Base-by-base conservation (phyloP, 176 grass and related monocot genomes). In the Oryza australiensis region DNA sequence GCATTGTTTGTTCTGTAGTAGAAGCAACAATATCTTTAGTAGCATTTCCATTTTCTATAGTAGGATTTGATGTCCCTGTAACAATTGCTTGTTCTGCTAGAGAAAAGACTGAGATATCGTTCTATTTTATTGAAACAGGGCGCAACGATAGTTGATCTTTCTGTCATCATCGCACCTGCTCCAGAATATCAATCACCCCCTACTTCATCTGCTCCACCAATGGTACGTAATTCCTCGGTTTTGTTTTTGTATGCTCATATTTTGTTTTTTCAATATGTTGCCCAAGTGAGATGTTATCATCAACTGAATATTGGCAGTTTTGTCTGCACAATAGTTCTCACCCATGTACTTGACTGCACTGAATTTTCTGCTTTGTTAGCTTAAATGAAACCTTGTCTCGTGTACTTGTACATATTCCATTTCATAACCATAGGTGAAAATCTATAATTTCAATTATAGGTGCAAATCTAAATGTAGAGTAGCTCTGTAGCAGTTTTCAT, bases 91-190 rank as follows among this genome's bases (percentile, higher is more conserved):
- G 5, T 9, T 77, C 29, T 37, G n/a, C 76, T 78, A 34, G 1
- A 32, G n/a, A 28, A 29, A 3, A n/a, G 16, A 63, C n/a, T 83
- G 43, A 83, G 76, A 74, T 68, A 15, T 4, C 7, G 73, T 73
- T 72, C 16, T 86, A 5, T 82, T 70, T 63, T 16, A 29, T 77
- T 82, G 60, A 78, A 42, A 85, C 79, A 97, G 94, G 91, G 91
- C 7, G 89, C 94, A 23, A 97, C 87, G 40, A 94, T 97, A 78
- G 94, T 94, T 78, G 94, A 94, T 83, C 89, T 97, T 76, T 97
- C 94, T 64, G 94, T 97, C 75, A 88, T 97, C 64, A 92, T 97
- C 16, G 57, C 66, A 32, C 60, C 91, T 80, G 94, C 94, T 62
- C 91, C 89, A 86, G 91, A 94, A 64, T 97, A 97, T 72, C 80